Conservation (phyloP, 225 moss, liverwort and hornwort species). For the Physcomitrellopsis africana region DNA sequence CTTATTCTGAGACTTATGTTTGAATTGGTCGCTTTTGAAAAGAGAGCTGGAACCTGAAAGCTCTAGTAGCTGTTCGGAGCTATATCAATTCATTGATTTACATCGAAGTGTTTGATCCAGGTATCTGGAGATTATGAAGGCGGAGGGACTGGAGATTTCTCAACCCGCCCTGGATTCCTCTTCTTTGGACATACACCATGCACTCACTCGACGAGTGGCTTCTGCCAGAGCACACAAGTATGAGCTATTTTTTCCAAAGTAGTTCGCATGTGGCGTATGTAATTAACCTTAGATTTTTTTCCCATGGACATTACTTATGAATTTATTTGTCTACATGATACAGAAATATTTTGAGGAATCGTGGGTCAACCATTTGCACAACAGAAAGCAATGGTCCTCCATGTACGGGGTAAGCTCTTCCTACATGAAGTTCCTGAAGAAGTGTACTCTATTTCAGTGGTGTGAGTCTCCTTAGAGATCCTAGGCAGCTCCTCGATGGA, state of each 20-base stretch:
- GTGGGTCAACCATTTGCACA: conserved; percentile 49
- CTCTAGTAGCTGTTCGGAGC: background rate
- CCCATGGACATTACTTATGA: conserved; percentile 2
- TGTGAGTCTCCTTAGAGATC: background rate
- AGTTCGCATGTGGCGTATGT: background rate
- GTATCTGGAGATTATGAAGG: conserved; percentile 58
- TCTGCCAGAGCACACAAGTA: conserved; percentile 43
- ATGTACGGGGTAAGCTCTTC: conserved; percentile 77
- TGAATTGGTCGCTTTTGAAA: background rate
- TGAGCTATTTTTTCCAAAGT: background rate
- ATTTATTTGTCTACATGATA: background rate
- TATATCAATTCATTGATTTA: background rate
- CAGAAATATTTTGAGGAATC: conserved; percentile 39
- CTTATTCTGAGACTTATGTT: background rate
- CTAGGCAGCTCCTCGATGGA: background rate
- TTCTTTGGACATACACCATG: conserved; percentile 53
- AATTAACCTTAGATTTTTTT: no score
- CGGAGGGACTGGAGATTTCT: conserved; percentile 62
- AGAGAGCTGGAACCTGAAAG: background rate
- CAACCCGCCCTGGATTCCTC: conserved; percentile 58
- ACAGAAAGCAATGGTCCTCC: conserved; percentile 75
- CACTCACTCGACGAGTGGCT: conserved; percentile 42
- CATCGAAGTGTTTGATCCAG: conserved; percentile 29
- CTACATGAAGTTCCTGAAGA: background rate
- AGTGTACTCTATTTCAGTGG: background rate